Percentiles rank a stretch among this genome's conserved stretches.
Evolutionary conservation across 2,329 filamentous ascomycete species (phyloP).

Genomic region (Orbilia blumenaviensis): DNA sequence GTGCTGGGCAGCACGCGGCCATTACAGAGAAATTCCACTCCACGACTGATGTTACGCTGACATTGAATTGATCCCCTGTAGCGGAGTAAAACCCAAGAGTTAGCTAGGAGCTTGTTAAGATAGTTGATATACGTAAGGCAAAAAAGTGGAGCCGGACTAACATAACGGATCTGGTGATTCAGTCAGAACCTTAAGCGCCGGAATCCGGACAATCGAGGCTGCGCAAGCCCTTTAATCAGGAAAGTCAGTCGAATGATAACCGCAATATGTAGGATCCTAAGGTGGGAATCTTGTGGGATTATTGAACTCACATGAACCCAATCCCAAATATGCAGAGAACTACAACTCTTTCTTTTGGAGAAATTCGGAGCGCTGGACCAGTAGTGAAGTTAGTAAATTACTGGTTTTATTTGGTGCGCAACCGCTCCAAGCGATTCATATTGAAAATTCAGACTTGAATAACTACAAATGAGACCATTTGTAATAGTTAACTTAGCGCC

Average conservation of each 20-base stretch:
- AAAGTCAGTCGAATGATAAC: background rate
- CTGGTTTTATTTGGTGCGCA: too few relatives aligned
- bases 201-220: conserved; percentile 32
- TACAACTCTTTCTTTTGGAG: conserved; percentile 14
- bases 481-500: too few relatives aligned
- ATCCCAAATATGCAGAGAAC: conserved; percentile 20
- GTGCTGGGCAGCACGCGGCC: conserved; percentile 38
- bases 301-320: conserved; percentile 19
- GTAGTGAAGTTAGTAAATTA: too few relatives aligned
- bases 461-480: too few relatives aligned
- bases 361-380: conserved; percentile 24
- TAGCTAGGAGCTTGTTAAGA: too few relatives aligned
- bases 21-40: conserved; percentile 31
- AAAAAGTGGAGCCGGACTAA: background rate
- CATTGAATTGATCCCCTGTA: conserved; percentile 36
- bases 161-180: conserved; percentile 31
- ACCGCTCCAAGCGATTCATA: too few relatives aligned
- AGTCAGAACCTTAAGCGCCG: conserved; percentile 18
- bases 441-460: too few relatives aligned
- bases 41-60: conserved; percentile 22
- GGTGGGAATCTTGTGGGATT: too few relatives aligned
- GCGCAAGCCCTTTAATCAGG: conserved; percentile 10
- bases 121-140: background rate
- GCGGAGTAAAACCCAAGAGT: too few relatives aligned
- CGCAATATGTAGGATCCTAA: background rate